Evolutionary conservation across 257 asterid species (phyloP).

Genomic region (Fraxinus cuspidata): DNA sequence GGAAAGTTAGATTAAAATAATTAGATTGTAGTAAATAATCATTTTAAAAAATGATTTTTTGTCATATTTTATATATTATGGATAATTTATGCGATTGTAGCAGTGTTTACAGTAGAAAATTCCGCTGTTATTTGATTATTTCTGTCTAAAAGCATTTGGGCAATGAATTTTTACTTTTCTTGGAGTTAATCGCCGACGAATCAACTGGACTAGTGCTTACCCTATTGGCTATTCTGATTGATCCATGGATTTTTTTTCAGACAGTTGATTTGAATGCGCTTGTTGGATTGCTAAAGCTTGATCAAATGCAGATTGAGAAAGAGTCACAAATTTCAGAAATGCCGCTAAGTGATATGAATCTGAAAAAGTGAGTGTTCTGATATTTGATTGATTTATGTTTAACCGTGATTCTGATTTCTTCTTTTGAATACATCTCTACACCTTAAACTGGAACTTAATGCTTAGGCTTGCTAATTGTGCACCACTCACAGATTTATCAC

Average conservation of each 20-base stretch:
- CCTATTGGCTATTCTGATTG: not conserved
- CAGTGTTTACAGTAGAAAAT: not conserved
- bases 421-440: not conserved
- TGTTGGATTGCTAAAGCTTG: not conserved
- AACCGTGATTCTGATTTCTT: not conserved
- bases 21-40: no score
- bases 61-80: no score
- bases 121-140: not conserved
- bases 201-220: not conserved
- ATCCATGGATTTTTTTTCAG: not conserved
- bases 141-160: not conserved
- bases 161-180: not conserved
- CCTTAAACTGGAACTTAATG: not conserved
- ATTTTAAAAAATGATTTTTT: no score
- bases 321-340: not conserved
- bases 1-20: no score
- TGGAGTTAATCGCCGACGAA: not conserved
- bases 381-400: not conserved
- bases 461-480: not conserved
- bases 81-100: not conserved
- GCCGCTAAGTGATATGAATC: not conserved
- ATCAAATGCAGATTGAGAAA: not conserved
- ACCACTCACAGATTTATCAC: not conserved
- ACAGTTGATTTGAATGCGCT: conserved; percentile 1
- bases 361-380: not conserved